A percentile compares a stretch with the other conserved stretches of the same genome.
These are phyloP conservation scores for Straminergon stramineum DNA, from an alignment of 225 moss, liverwort and hornwort genomes.

Conservation along the genomic window DNA sequence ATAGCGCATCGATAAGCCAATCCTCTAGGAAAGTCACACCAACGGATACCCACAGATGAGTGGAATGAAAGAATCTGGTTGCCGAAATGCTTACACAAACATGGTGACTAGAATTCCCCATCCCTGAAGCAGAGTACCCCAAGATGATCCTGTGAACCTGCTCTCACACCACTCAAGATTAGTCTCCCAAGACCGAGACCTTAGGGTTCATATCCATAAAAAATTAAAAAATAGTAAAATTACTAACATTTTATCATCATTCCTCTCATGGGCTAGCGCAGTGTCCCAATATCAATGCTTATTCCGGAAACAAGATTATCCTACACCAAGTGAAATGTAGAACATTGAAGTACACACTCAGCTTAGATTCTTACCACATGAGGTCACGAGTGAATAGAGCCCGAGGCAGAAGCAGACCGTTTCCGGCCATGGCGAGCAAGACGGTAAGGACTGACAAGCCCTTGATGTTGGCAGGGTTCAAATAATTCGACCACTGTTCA, in stretches of 20 bases:
- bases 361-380: conserved; percentile 55
- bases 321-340: neutral
- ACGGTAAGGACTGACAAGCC: conserved; percentile 76
- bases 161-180: neutral
- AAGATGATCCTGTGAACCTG: conserved; percentile 87
- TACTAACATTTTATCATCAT: neutral
- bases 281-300: neutral
- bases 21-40: neutral
- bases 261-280: neutral
- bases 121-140: conserved; percentile 80
- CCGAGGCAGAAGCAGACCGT: conserved; percentile 60
- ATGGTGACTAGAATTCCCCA: conserved; percentile 91
- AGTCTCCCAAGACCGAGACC: neutral
- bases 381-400: conserved; percentile 82
- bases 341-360: neutral
- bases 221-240: neutral
- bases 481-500: conserved; percentile 60
- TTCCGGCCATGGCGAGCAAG: conserved; percentile 74
- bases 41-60: neutral
- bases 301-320: neutral
- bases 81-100: conserved; percentile 56
- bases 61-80: neutral
- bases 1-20: neutral
- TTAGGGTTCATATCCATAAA: neutral
- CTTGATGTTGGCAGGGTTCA: conserved; percentile 69